Conservation (phyloP, 2,329 filamentous ascomycete species). For the Nemania abortiva region DNA sequence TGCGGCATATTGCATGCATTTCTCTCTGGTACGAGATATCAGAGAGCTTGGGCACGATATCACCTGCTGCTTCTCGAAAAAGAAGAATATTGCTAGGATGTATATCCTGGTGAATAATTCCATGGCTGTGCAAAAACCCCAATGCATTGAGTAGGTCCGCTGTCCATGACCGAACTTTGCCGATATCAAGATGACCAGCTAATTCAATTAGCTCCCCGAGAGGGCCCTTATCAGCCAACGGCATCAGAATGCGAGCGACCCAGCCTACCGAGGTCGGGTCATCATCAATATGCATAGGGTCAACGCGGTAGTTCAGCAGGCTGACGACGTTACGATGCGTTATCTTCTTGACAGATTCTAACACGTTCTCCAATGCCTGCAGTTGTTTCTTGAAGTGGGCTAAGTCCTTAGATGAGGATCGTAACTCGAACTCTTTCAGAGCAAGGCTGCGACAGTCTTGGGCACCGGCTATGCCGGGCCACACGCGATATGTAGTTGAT, state of each 20-base stretch:
- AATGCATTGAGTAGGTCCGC: constrained; percentile 90
- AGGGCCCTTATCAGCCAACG: constrained; percentile 84
- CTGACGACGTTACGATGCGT: constrained; percentile 82
- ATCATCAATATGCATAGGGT: constrained; percentile 60
- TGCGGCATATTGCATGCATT: constrained; percentile 70
- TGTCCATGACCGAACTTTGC: constrained; percentile 88
- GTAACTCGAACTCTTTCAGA: constrained; percentile 77
- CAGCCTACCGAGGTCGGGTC: constrained; percentile 63
- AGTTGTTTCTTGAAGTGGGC: constrained; percentile 80
- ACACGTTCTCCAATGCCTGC: constrained; percentile 78
- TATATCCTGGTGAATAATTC: constrained; percentile 85
- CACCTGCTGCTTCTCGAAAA: constrained; percentile 75
- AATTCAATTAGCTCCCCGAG: constrained; percentile 85
- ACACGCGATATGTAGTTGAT: constrained; percentile 78
- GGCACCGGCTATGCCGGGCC: constrained; percentile 70
- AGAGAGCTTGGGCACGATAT: constrained; percentile 78
- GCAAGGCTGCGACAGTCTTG: constrained; percentile 73
- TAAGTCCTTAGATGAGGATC: constrained; percentile 67
- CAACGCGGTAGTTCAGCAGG: constrained; percentile 85
- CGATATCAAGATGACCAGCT: constrained; percentile 77
- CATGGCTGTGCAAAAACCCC: constrained; percentile 86
- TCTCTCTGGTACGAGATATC: constrained; percentile 79
- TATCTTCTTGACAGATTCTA: constrained; percentile 80
- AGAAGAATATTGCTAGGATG: constrained; percentile 84
- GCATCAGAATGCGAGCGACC: constrained; percentile 80